phyloP scores from a whole-genome alignment of 192 early-diverging fungal species.

The Coemansia sp. region DNA sequence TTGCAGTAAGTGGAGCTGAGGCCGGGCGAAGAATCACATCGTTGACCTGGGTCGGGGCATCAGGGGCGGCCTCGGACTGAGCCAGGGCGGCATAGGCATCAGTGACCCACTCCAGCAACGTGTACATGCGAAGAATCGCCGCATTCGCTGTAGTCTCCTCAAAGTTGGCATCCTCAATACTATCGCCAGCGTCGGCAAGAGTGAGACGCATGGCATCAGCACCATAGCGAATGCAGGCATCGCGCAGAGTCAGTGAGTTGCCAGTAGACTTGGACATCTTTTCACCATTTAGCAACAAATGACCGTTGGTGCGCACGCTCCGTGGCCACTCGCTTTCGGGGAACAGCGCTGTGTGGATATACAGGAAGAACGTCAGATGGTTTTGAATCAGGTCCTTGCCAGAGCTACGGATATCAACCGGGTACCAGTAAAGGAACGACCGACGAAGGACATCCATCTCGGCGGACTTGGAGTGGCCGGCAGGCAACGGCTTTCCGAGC shows the following conservation, averaged over 20 bases:
- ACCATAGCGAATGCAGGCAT: slow-evolving; percentile 81
- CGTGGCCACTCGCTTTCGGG: slow-evolving; percentile 87
- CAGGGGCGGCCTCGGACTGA: slow-evolving; percentile 54
- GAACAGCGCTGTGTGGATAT: slow-evolving; percentile 96
- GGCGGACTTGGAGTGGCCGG: slow-evolving; percentile 53
- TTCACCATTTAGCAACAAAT: slow-evolving; percentile 88
- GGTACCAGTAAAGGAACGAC: slow-evolving; percentile 98
- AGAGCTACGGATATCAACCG: slow-evolving; percentile 90
- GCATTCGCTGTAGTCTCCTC: slow-evolving; percentile 91
- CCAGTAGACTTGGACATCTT: slow-evolving; percentile 99
- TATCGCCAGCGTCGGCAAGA: slow-evolving; percentile 95
- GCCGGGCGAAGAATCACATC: slow-evolving; percentile 52
- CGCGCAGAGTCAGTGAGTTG: slow-evolving; percentile 85
- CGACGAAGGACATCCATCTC: slow-evolving; percentile 77
- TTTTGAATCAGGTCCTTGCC: slow-evolving; percentile 98
- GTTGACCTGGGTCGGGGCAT: slow-evolving; percentile 21
- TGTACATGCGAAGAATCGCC: slow-evolving; percentile 88
- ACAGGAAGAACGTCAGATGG: slow-evolving; percentile 96
- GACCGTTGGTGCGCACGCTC: slow-evolving; percentile 86
- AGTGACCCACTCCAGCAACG: slow-evolving; percentile 87
- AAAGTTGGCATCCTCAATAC: slow-evolving; percentile 98
- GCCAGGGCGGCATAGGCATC: slow-evolving; percentile 60
- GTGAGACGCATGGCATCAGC: slow-evolving; percentile 95
- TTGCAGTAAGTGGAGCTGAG: slow-evolving; percentile 59
- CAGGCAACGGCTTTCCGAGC: slow-evolving; percentile 60